Evolutionary conservation across 2,329 filamentous ascomycete genomes (phyloP).

Genomic region (Metarhizium brunneum): DNA sequence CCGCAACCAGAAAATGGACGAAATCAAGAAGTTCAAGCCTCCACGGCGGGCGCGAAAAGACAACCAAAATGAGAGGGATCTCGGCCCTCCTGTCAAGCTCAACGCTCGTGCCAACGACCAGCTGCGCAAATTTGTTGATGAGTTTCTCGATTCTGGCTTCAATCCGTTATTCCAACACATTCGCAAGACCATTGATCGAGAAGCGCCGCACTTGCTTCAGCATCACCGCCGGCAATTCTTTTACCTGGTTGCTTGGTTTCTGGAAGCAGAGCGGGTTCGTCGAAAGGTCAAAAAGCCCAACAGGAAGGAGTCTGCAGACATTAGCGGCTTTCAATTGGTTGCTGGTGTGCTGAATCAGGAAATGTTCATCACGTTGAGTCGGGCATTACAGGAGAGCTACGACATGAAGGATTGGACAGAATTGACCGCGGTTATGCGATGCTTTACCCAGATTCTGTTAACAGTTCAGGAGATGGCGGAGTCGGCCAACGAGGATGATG

Average conservation of each 20-base stretch:
- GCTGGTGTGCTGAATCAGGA: slow-evolving; percentile 89
- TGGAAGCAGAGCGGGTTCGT: slow-evolving; percentile 72
- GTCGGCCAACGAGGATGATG: slow-evolving; percentile 79
- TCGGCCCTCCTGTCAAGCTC: slow-evolving; percentile 64
- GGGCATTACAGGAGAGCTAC: slow-evolving; percentile 67
- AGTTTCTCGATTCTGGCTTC: slow-evolving; percentile 91
- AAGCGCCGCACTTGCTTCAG: slow-evolving; percentile 70
- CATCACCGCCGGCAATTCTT: slow-evolving; percentile 82
- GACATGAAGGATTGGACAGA: slow-evolving; percentile 85
- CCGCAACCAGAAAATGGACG: slow-evolving; percentile 82
- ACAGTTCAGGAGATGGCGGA: slow-evolving; percentile 89
- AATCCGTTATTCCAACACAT: slow-evolving; percentile 83
- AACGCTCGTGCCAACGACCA: slow-evolving; percentile 66
- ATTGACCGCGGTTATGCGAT: slow-evolving; percentile 79
- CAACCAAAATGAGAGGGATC: slow-evolving; percentile 59
- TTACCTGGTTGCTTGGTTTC: slow-evolving; percentile 87
- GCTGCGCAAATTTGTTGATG: slow-evolving; percentile 74
- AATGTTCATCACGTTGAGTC: slow-evolving; percentile 82
- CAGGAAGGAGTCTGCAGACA: slow-evolving; percentile 35
- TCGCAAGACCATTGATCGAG: slow-evolving; percentile 81
- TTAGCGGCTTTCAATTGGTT: slow-evolving; percentile 76
- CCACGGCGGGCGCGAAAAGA: slow-evolving; percentile 56
- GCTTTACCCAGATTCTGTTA: slow-evolving; percentile 87
- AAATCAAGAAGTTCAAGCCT: slow-evolving; percentile 81
- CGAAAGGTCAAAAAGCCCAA: slow-evolving; percentile 48